Evolutionary conservation across 305 asterid genomes (phyloP).

Genomic region (Fraxinus latifolia): DNA sequence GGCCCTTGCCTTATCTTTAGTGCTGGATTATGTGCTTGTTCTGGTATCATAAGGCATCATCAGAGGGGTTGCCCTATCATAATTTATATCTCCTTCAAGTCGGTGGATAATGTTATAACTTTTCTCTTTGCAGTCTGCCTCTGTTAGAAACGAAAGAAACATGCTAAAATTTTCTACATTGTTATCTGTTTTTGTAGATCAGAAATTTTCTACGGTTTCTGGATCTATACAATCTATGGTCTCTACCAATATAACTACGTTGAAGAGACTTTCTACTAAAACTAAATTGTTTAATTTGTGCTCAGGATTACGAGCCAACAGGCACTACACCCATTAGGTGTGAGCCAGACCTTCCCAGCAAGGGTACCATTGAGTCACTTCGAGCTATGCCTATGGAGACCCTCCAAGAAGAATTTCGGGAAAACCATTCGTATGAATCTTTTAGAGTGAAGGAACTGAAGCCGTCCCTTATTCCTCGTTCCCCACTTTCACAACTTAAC

Average conservation of each 20-base stretch:
- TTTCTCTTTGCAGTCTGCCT: neutral
- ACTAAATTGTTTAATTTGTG: constrained; percentile 6
- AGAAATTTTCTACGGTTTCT: neutral
- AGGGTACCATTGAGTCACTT: constrained; percentile 62
- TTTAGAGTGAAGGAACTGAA: constrained; percentile 45
- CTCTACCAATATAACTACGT: neutral
- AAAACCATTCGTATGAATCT: constrained; percentile 49
- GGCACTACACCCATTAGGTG: constrained; percentile 43
- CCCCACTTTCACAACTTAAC: constrained; percentile 71
- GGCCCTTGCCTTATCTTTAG: neutral
- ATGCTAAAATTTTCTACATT: neutral
- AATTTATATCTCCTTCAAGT: neutral
- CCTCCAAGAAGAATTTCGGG: constrained; percentile 72
- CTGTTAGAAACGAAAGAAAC: neutral
- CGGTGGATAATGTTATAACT: neutral
- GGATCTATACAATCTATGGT: neutral
- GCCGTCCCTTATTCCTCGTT: constrained; percentile 53
- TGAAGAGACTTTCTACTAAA: neutral
- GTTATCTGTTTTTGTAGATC: neutral
- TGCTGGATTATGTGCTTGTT: neutral
- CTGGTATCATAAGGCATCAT: neutral
- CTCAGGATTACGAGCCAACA: constrained; percentile 45
- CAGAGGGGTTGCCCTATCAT: neutral
- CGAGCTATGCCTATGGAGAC: constrained; percentile 71
- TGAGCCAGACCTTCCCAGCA: constrained; percentile 67